Evolutionary conservation across 2,329 filamentous ascomycete genomes (phyloP).

Genomic region (Beauveria medogensis): DNA sequence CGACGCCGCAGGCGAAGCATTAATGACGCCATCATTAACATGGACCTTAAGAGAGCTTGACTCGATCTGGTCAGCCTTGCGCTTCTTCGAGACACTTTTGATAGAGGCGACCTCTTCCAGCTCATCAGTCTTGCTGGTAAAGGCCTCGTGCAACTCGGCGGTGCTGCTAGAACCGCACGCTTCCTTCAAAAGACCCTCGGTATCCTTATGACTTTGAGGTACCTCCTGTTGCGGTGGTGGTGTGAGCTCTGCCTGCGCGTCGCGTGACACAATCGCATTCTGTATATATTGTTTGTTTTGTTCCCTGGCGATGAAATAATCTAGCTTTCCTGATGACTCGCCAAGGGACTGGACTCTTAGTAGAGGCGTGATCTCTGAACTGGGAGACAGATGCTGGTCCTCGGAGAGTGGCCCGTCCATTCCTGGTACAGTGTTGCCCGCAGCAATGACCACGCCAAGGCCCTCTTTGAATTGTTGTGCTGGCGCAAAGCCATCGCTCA

Average conservation of each 20-base stretch:
- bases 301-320: conserved; percentile 33
- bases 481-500: not conserved
- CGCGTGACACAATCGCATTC: no score
- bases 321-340: conserved; percentile 27
- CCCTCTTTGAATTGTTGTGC: not conserved
- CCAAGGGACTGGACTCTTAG: conserved; percentile 8
- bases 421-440: not conserved
- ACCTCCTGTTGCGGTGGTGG: no score
- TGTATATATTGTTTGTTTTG: conserved; percentile 21
- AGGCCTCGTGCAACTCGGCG: not conserved
- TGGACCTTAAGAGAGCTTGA: not conserved
- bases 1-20: not conserved
- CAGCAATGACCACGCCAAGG: not conserved
- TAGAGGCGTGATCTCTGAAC: conserved; percentile 17
- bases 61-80: not conserved
- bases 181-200: not conserved
- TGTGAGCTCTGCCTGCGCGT: not conserved
- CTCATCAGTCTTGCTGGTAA: not conserved
- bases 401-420: not conserved
- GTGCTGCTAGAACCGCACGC: not conserved
- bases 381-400: conserved; percentile 16
- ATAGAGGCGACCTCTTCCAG: not conserved
- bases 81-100: not conserved
- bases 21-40: not conserved
- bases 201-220: no score